Base-by-base conservation (phyloP, 306 rosid genomes). In the Medicago lupulina region DNA sequence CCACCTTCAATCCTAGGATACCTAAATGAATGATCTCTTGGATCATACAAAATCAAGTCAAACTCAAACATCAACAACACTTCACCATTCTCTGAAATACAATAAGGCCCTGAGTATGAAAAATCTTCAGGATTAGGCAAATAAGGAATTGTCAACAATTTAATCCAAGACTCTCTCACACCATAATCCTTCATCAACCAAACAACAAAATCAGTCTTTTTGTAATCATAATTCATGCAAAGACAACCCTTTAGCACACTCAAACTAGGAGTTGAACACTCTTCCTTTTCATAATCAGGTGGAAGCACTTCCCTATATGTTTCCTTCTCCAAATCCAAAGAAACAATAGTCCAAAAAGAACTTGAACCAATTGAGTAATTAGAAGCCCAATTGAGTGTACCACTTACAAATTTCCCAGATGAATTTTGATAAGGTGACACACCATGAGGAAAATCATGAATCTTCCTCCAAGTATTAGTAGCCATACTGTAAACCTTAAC, bases 101-200 rank as follows among this genome's bases (percentile, higher is more conserved):
- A 85, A 25, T 75, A 82, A 7, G 88, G 88, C 63, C 80, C 76
- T 38, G 88, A 82, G 13, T 79, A 85, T 0, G 88, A 85, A 53
- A 85, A 85, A 64, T 82, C 82, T 68, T 82, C 88, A 36, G 88
- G 88, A 36, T 82, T 85, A 34, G 86, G 86, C 75, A 82, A 67
- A 67, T 85, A 85, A 79, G 86, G 86, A 70, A 85, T n/a, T 6
- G 77, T 82, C 80, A 85, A 77, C 80, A 85, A 62, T 6, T 82
- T 85, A 43, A 79, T 34, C 88, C 88, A 85, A 59, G 86, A 85
- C 28, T 67, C 82, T 60, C 72, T 76, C 0, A 76, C 77, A 6
- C 88, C 88, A 76, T 79, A 67, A 10, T 82, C 88, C 75, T 76
- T 85, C 86, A 85, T 82, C 11, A 82, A 16, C 88, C 88, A 85